Evolutionary conservation across 106 monocot species (phyloP), one percentile per base, ranked within the genome.

Genomic region (Dendrobium chrysotoxum): DNA sequence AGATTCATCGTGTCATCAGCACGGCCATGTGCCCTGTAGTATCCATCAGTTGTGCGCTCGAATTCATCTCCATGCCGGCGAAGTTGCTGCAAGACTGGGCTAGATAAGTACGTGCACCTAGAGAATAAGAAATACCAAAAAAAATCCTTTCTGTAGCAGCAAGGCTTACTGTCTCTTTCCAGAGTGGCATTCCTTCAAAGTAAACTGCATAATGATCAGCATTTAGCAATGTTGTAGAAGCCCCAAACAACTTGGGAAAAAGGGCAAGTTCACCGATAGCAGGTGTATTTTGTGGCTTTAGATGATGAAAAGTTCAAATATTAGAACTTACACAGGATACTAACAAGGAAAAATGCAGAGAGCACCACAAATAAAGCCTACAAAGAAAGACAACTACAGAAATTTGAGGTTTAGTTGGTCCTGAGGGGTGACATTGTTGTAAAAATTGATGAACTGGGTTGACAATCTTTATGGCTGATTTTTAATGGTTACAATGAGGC

Each of bases 1-100:
- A 98, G 94, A 88, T 98, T 98, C 98, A 98, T 98, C 18, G 98
- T 98, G 77, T 98, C 98, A 85, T 98, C 98, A 42, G 92, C 92
- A 79, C 98, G 92, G 41, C 98, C 98, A 83, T 98, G 98, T 76
- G 98, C 98, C 81, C 84, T 86, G 31, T 95, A 98, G 40, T 95
- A 98, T 75, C 92, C 92, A 38, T 76, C 78, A 55, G 79, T 28
- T 40, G 90, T 98, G 18, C 68, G 85, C 81, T 98, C 94, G 84
- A 98, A 95, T 80, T 89, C 92, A 88, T 98, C 98, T 21, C 98
- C 98, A 88, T 98, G 98, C 72, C 98, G 89, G 40, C 98, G 81
- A 53, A 98, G 95, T 28, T 84, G 81, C 98, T 98, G 86, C 65
- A 86, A 47, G 9, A 65, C 50, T 73, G 77, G 61, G 23, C 18